Base-by-base conservation (phyloP, 2,329 filamentous ascomycete species). In the Septoria linicola region DNA sequence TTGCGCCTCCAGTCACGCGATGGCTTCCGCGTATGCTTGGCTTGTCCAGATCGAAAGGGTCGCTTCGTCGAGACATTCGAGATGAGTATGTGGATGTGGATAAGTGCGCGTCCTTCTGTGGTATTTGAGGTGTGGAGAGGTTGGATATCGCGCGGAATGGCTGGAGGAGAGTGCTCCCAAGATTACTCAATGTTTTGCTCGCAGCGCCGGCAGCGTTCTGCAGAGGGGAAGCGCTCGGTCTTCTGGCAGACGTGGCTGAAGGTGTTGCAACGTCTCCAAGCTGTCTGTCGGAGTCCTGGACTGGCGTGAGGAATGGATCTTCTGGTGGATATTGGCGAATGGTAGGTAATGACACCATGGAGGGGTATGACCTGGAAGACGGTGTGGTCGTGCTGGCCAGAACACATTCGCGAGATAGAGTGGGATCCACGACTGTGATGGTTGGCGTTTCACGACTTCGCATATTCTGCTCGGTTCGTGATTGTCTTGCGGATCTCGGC, bases 271-370 rank as follows among this genome's bases (percentile, higher is more conserved):
- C 14, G 23, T 42, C 40, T 41, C 13, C 37, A 17, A 11, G n/a
- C 8, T 23, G 23, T 14, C 8, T 31, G 11, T 14, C 17, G 23
- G 17, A 8, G n/a, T 30, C 17, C 3, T 23, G 21, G 21, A 32
- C 14, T 23, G 61, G 57, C 13, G 60, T 59, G 14, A 59, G 32
- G 48, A 65, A 65, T 1, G 64, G 62, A 41, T 66, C 64, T 25
- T 66, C 63, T 3, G 58, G 59, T 16, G 60, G 51, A 21, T 58
- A 49, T 14, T 64, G 60, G 19, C 46, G 51, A 10, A 65, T 41
- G 21, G 58, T 51, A 4, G 55, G 57, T 21, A 57, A 45, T 14
- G 59, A 58, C 8, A 53, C 53, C 17, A 60, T 19, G 4, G 63
- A 66, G 8, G 54, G 55, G 42, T 62, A 62, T 3, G 61, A 65